Percentiles rank a stretch among this genome's conserved stretches.
These are phyloP conservation scores for Geotrichum candidum DNA, from an alignment of 1,139 yeast genomes.

Conservation along the genomic window DNA sequence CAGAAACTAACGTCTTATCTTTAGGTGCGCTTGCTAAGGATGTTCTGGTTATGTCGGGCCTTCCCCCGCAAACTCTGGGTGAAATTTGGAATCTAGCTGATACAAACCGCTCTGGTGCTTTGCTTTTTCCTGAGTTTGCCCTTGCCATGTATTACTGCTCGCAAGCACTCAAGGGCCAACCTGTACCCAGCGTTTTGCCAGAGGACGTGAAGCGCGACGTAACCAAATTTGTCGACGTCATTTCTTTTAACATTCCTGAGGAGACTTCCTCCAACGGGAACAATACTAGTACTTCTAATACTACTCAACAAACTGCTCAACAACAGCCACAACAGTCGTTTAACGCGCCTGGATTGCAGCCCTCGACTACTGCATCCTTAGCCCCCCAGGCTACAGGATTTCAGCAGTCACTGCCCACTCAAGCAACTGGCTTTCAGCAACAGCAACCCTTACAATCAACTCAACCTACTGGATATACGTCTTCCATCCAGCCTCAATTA, in stretches of 20 bases:
- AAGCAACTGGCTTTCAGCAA: conserved; percentile 34
- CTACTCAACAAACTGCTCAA: conserved; percentile 31
- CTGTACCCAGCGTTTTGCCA: conserved; percentile 68
- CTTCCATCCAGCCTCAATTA: conserved; percentile 29
- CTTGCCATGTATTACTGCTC: conserved; percentile 86
- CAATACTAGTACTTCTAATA: not conserved
- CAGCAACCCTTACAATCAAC: conserved; percentile 28
- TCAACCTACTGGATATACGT: conserved; percentile 37
- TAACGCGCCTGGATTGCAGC: not conserved
- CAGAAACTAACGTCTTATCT: not conserved
- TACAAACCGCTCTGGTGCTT: conserved; percentile 75
- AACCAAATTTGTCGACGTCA: conserved; percentile 77
- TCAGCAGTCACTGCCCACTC: conserved; percentile 25
- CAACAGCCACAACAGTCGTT: conserved; percentile 1
- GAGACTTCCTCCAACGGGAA: conserved; percentile 26
- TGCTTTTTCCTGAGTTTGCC: conserved; percentile 92
- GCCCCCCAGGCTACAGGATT: not conserved
- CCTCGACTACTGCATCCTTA: not conserved
- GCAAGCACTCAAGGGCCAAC: conserved; percentile 66
- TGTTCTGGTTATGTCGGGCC: conserved; percentile 72
- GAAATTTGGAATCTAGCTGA: conserved; percentile 90
- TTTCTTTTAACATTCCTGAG: conserved; percentile 72
- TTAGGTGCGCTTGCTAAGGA: conserved; percentile 59
- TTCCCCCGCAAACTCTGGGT: conserved; percentile 70
- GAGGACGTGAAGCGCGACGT: conserved; percentile 76